Evolutionary conservation across 192 early-diverging fungal species (phyloP).

Genomic region (Chytriomyces hyalinus): DNA sequence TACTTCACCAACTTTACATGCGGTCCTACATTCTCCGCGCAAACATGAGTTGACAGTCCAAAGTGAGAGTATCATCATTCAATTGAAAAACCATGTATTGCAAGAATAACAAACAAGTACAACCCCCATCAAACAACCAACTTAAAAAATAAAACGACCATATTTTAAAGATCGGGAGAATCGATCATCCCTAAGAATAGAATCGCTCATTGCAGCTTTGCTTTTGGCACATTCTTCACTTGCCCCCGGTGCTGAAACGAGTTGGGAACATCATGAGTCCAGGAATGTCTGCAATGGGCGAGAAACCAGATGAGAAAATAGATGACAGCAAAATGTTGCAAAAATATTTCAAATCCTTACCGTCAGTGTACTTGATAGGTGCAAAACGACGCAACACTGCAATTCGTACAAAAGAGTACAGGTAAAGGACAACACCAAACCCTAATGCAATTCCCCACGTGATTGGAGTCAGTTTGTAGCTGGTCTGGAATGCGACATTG

Average conservation of each 20-base stretch:
- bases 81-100: too few relatives aligned
- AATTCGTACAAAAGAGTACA: neutral
- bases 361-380: constrained; percentile 61
- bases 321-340: too few relatives aligned
- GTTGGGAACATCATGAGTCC: constrained; percentile 79
- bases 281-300: constrained; percentile 42
- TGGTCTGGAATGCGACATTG: constrained; percentile 59
- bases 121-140: too few relatives aligned
- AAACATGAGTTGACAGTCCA: too few relatives aligned
- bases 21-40: too few relatives aligned
- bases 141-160: too few relatives aligned
- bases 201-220: neutral
- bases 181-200: too few relatives aligned
- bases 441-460: constrained; percentile 84
- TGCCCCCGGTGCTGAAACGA: constrained; percentile 47
- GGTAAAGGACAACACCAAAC: constrained; percentile 28
- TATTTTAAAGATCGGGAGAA: too few relatives aligned
- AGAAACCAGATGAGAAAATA: too few relatives aligned
- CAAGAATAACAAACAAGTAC: too few relatives aligned
- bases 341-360: constrained; percentile 10
- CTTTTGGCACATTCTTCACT: constrained; percentile 1
- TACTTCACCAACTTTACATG: too few relatives aligned
- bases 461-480: constrained; percentile 67
- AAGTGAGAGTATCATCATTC: too few relatives aligned
- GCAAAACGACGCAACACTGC: neutral